phyloP scores from a whole-genome alignment of 208 protist genomes.

The Acanthamoeba sp. region DNA sequence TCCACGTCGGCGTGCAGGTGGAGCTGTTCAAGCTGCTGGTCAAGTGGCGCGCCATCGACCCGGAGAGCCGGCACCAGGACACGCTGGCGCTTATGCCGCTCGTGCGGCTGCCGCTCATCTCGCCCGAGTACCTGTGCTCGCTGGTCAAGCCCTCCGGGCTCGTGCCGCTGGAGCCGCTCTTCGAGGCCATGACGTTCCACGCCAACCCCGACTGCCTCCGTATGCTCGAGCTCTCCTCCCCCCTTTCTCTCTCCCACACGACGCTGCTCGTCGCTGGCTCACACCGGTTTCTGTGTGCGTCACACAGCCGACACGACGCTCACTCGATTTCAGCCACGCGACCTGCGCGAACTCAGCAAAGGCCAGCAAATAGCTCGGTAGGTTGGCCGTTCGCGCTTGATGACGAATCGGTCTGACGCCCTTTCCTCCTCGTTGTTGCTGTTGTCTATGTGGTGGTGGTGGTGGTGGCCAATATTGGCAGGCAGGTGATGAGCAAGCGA shows the following conservation, averaged over 20 bases:
- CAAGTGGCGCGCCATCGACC: neutral
- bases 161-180: neutral
- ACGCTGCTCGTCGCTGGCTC: no score
- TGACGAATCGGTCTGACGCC: neutral
- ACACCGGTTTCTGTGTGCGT: neutral
- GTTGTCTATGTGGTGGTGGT: no score
- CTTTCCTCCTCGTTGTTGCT: neutral
- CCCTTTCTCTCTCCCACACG: no score
- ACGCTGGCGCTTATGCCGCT: constrained; percentile 12
- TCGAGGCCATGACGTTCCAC: constrained; percentile 18
- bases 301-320: constrained; percentile 8
- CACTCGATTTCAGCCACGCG: neutral
- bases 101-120: constrained; percentile 8
- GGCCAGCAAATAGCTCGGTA: neutral
- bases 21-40: constrained; percentile 8
- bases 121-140: constrained; percentile 1
- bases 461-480: neutral
- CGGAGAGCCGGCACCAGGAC: constrained; percentile 7
- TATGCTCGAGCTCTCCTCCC: neutral
- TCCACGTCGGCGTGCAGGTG: neutral
- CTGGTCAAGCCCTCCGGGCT: constrained; percentile 21
- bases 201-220: constrained; percentile 5
- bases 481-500: constrained; percentile 11
- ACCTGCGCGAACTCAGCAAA: neutral
- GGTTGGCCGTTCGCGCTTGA: neutral